Conservation (phyloP, 2,329 filamentous ascomycete species). For the Cladosporium sp. region DNA sequence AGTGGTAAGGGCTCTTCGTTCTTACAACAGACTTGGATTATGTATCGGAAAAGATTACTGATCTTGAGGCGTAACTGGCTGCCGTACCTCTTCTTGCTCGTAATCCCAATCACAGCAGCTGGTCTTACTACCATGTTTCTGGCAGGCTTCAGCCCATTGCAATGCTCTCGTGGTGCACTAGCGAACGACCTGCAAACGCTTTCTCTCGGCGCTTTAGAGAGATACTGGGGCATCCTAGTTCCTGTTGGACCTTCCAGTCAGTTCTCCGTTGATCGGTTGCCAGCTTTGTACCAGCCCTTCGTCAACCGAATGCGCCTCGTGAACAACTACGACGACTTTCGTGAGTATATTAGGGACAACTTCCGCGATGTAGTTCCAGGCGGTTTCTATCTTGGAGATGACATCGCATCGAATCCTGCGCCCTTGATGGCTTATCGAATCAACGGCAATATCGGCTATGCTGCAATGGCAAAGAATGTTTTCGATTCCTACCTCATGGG, state of each 20-base stretch:
- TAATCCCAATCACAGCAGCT: slow-evolving; percentile 72
- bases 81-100: slow-evolving; percentile 66
- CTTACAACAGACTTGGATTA: slow-evolving; percentile 61
- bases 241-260: slow-evolving; percentile 33
- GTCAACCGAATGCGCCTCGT: slow-evolving; percentile 42
- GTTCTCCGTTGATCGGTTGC: slow-evolving; percentile 22
- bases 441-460: slow-evolving; percentile 53
- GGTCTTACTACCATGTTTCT: slow-evolving; percentile 70
- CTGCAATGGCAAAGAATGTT: slow-evolving; percentile 83
- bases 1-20: slow-evolving; percentile 67
- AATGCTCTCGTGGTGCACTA: slow-evolving; percentile 40
- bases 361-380: slow-evolving; percentile 67
- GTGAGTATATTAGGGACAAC: slow-evolving; percentile 55
- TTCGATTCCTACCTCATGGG: slow-evolving; percentile 72
- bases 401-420: slow-evolving; percentile 45
- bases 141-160: slow-evolving; percentile 47
- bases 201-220: slow-evolving; percentile 18
- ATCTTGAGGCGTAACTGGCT: slow-evolving; percentile 74
- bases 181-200: slow-evolving; percentile 17
- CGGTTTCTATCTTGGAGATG: slow-evolving; percentile 64
- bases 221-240: slow-evolving; percentile 17
- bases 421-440: slow-evolving; percentile 63
- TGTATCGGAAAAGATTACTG: slow-evolving; percentile 71
- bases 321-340: slow-evolving; percentile 63
- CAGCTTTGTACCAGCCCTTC: slow-evolving; percentile 23